These are phyloP conservation scores for Reutealis trisperma DNA, from an alignment of 345 rosid genomes.

Conservation along the genomic window DNA sequence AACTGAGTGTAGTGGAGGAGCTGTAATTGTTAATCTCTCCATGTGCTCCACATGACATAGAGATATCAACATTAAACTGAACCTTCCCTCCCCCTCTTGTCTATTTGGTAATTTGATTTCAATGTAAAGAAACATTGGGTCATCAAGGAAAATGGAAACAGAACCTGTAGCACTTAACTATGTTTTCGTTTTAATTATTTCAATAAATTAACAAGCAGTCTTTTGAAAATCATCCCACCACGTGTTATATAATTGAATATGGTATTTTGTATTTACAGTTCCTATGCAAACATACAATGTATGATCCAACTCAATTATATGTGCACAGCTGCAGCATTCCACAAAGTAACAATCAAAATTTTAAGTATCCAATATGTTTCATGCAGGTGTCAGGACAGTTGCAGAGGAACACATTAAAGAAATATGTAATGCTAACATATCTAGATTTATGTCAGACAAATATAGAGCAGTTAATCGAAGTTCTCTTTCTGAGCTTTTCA, in stretches of 20 bases:
- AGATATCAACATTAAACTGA: neutral
- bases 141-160: neutral
- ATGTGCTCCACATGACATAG: neutral
- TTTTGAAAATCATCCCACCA: neutral
- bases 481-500: conserved; percentile 70
- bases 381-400: conserved; percentile 59
- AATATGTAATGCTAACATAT: conserved; percentile 52
- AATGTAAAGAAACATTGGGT: neutral
- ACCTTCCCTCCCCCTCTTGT: neutral
- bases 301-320: neutral
- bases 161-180: neutral
- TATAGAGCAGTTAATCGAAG: conserved; percentile 47
- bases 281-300: neutral
- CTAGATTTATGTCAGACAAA: conserved; percentile 49
- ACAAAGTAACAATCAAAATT: neutral
- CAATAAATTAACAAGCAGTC: neutral
- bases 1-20: neutral
- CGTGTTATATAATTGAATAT: neutral
- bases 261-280: neutral
- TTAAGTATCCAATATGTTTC: conserved; percentile 12
- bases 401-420: conserved; percentile 65
- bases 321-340: neutral
- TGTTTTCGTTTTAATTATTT: neutral
- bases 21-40: neutral
- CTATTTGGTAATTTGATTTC: neutral